phyloP scores from a whole-genome alignment of 805 yeast genomes.

The Cyberlindnera americana region DNA sequence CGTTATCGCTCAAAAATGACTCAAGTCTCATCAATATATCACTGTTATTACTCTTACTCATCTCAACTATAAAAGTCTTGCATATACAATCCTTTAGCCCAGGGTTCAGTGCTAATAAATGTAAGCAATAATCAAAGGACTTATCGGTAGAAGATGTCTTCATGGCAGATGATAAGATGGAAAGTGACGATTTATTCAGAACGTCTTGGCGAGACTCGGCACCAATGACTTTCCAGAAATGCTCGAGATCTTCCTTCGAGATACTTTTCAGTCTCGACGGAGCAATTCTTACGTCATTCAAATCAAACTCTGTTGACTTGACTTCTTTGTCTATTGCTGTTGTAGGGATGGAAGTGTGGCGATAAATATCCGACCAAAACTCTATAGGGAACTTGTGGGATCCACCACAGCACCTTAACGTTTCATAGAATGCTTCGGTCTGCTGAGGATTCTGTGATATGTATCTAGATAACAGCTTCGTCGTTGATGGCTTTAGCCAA shows the following conservation, averaged over 20 bases:
- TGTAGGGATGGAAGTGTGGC: constrained; percentile 9
- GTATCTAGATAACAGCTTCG: constrained; percentile 13
- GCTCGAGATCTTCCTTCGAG: constrained; percentile 6
- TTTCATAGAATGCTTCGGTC: neutral
- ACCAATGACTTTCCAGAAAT: constrained; percentile 15
- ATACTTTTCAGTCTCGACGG: constrained; percentile 10
- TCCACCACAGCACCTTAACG: constrained; percentile 2
- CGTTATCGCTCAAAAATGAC: constrained; percentile 5
- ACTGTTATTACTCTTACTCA: constrained; percentile 2
- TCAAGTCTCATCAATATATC: constrained; percentile 16
- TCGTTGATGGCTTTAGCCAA: constrained; percentile 19
- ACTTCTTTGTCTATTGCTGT: constrained; percentile 6
- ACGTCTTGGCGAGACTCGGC: constrained; percentile 7
- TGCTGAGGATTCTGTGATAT: constrained; percentile 6
- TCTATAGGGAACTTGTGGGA: constrained; percentile 3
- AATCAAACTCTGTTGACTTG: neutral
- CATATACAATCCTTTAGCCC: constrained; percentile 4
- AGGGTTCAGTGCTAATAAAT: constrained; percentile 8
- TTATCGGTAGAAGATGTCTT: constrained; percentile 4
- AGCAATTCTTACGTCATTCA: constrained; percentile 3
- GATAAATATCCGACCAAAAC: constrained; percentile 18
- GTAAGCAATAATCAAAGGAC: constrained; percentile 13
- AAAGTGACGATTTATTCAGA: constrained; percentile 9
- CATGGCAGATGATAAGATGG: constrained; percentile 12
- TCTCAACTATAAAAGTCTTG: constrained; percentile 7